Evolutionary conservation across 2,329 filamentous ascomycete species (phyloP), one percentile per base, ranked within the genome.

Genomic region (Aspergillus sp.): DNA sequence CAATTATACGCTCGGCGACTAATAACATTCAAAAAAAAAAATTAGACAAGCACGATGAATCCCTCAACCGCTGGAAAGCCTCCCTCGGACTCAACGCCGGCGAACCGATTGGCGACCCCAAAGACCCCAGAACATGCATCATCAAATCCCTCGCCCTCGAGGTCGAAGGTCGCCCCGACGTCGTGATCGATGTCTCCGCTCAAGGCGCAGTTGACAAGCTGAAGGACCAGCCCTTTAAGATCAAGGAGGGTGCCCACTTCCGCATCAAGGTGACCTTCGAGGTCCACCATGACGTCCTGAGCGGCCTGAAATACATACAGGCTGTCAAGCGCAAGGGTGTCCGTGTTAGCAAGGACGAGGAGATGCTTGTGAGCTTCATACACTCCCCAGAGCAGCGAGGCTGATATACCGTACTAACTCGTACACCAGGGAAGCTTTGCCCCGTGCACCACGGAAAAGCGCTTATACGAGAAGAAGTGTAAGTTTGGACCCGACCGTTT

Each of bases 261-360:
- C 91, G 89, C 77, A 98, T 98, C 90, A 92, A 90, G 74, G 93
- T 89, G 58, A 86, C 86, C 61, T 99, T 98, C 84, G 89, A 93
- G 80, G 95, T 99, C 46, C 92, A 99, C 82, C 92, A 97, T 75
- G 90, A 98, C 78, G 93, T 99, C 65, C 85, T 98, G 55, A 95
- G 90, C 68, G 95, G 95, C 46, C 80, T 99, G 73, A 96, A 97
- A 80, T 99, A 98, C 76, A 85, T 99, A 57, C 95, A 99, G 80
- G 85, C 92, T 41, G 90, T 97, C 62, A 96, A 95, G 84, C 84
- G 93, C 68, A 92, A 92, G 82, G 90, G 90, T 54, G 83, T 98
- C 73, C 86, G 86, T 59, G 86, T 93, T 61, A 90, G 89, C 81
- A 99, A 97, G 85, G 89, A 95, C 71, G 90, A 96, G 68, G 93